phyloP scores from a whole-genome alignment of 129 eudicot genomes.

The Helianthus tuberosus region DNA sequence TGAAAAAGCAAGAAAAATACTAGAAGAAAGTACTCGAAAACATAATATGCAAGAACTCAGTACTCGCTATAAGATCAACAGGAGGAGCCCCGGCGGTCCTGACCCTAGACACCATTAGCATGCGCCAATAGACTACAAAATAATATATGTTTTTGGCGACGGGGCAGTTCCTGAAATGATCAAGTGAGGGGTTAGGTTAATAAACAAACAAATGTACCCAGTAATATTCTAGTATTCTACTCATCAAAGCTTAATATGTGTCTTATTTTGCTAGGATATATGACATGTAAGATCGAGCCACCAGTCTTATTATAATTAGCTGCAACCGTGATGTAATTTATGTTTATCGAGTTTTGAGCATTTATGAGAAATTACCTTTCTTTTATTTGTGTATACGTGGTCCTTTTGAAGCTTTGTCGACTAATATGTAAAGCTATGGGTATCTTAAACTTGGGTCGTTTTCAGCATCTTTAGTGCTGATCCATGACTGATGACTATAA shows the following conservation, averaged over 20 bases:
- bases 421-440: neutral
- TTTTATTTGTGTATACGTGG: slow-evolving; percentile 6
- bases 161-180: too few species aligned
- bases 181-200: neutral
- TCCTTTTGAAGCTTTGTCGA: slow-evolving; percentile 20
- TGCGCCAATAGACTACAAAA: neutral
- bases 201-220: too few species aligned
- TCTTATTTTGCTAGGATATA: neutral
- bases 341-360: slow-evolving; percentile 14
- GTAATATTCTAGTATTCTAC: too few species aligned
- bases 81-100: slow-evolving; percentile 64
- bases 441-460: slow-evolving; percentile 1
- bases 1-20: slow-evolving; percentile 39
- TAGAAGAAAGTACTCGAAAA: slow-evolving; percentile 39
- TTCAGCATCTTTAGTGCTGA: slow-evolving; percentile 27
- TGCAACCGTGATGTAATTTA: slow-evolving; percentile 24
- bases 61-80: slow-evolving; percentile 30
- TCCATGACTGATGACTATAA: slow-evolving; percentile 19
- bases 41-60: slow-evolving; percentile 20
- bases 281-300: neutral
- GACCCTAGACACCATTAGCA: slow-evolving; percentile 62
- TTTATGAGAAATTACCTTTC: neutral
- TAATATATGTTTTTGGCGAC: neutral
- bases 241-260: neutral
- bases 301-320: slow-evolving; percentile 1